These are phyloP conservation scores for Nothophaeocryptopus gaeumannii DNA, from an alignment of 2,329 filamentous ascomycete species.

Conservation along the genomic window DNA sequence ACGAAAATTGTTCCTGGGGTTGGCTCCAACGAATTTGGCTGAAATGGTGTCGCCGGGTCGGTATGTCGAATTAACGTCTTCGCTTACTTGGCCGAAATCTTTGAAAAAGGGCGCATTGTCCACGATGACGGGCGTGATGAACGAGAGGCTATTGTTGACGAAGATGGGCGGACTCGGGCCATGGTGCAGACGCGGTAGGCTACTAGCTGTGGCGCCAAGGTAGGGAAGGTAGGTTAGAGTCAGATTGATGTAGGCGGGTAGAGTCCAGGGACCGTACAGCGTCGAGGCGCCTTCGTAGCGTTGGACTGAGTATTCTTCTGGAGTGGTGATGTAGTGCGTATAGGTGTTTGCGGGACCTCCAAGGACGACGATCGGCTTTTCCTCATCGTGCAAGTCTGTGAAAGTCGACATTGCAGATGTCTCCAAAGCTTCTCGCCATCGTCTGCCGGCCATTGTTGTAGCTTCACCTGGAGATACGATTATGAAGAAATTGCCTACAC, in stretches of 20 bases:
- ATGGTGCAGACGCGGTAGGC: conserved; percentile 35
- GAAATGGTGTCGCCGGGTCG: conserved; percentile 59
- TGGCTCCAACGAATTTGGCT: conserved; percentile 77
- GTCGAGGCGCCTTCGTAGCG: conserved; percentile 95
- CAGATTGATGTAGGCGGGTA: conserved; percentile 84
- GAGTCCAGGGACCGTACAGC: conserved; percentile 76
- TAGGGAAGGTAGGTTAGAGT: conserved; percentile 70
- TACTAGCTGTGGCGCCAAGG: conserved; percentile 48
- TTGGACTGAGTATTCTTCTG: conserved; percentile 78
- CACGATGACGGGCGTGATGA: conserved; percentile 75
- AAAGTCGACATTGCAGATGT: conserved; percentile 42
- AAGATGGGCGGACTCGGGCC: conserved; percentile 76
- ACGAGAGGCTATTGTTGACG: conserved; percentile 68
- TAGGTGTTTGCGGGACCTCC: conserved; percentile 91
- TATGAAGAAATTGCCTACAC: conserved; percentile 79
- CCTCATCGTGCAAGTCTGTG: conserved; percentile 37
- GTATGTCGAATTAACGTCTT: conserved; percentile 50
- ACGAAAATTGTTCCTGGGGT: conserved; percentile 82
- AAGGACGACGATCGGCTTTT: conserved; percentile 71
- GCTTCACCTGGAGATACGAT: conserved; percentile 84
- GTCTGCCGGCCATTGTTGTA: conserved; percentile 85
- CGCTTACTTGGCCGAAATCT: conserved; percentile 66
- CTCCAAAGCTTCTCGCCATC: conserved; percentile 74
- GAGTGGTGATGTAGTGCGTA: conserved; percentile 74
- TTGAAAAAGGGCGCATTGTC: conserved; percentile 66